Evolutionary conservation across 805 yeast genomes (phyloP), one percentile per base, ranked within the genome.

Genomic region (Wickerhamomyces alni): DNA sequence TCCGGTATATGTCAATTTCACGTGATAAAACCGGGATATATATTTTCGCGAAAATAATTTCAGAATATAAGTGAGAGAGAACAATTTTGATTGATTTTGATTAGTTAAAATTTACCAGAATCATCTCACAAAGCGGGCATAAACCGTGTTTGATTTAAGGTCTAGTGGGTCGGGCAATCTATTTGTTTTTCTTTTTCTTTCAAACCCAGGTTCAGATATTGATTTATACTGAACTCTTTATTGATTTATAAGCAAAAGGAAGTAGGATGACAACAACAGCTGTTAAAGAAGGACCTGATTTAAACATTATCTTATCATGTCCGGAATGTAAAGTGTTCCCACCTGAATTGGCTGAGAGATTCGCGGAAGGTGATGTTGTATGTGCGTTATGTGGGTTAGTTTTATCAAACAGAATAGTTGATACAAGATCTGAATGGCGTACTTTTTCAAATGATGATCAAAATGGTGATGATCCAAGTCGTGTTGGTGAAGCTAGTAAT

Each of bases 401-500:
- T 2, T 73, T 93, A 18, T 86, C 95, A 51, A 95, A 88, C 58
- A 74, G 89, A 47, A 81, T 91, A 37, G 96, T 91, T 24, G 99
- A 91, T 56, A 89, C 95, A 5, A 73, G 98, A 50, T 87, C 96
- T 1, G 99, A 91, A 69, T 91, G 99, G 99, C 85, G 99, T 69
- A 93, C 99, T 2, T 91, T 91, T 61, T 82, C 94, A 43, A 93
- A 93, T 58, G 99, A 91, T 61, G 99, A 91, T 62, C 98, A 91
- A 61, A 93, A 91, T 52, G 95, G 95, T 53, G 97, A 88, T 62
- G 99, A 91, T 61, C 99, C 99, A 5, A 82, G 93, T 49, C 98
- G 99, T 85, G 99, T 91, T 47, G 99, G 99, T 62, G 97, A 89
- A 58, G 97, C 97, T 5, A 81, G 88, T 15, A 89, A 89, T 58